Conservation (phyloP, 345 rosid species). For the Heritiera littoralis region DNA sequence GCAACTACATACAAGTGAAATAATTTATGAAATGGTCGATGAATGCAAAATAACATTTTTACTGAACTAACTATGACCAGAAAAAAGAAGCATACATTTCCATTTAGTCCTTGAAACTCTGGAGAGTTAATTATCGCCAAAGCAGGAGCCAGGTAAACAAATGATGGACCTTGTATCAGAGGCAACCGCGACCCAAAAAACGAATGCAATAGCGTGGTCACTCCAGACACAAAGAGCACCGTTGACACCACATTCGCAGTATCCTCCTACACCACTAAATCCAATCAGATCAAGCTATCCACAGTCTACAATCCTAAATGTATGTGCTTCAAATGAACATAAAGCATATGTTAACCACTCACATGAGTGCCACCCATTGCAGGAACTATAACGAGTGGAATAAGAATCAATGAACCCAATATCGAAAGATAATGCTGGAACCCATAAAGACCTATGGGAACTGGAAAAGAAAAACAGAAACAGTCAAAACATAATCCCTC, state of each 20-base stretch:
- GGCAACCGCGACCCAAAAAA: slow-evolving; percentile 94
- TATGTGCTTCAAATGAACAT: background rate
- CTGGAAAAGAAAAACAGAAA: slow-evolving; percentile 46
- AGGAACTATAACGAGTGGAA: slow-evolving; percentile 93
- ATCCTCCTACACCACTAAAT: slow-evolving; percentile 75
- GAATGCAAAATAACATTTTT: background rate
- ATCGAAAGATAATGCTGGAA: slow-evolving; percentile 93
- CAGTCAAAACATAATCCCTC: background rate
- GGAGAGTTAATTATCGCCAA: slow-evolving; percentile 83
- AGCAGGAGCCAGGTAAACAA: slow-evolving; percentile 89
- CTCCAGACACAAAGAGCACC: slow-evolving; percentile 81
- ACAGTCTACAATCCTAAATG: background rate
- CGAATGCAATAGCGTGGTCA: slow-evolving; percentile 83
- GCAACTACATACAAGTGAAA: slow-evolving; percentile 5
- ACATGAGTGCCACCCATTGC: slow-evolving; percentile 97
- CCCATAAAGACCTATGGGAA: slow-evolving; percentile 91
- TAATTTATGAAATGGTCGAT: background rate
- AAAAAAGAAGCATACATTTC: slow-evolving; percentile 59
- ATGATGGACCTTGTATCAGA: slow-evolving; percentile 92
- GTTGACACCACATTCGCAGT: slow-evolving; percentile 81
- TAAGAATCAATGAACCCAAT: slow-evolving; percentile 83
- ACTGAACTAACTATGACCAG: background rate
- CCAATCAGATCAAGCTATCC: slow-evolving; percentile 38
- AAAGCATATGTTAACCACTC: slow-evolving; percentile 38
- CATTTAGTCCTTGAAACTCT: slow-evolving; percentile 82